Evolutionary conservation across 768 basidiomycete genomes (phyloP).

Genomic region (Boletellus emodensis): DNA sequence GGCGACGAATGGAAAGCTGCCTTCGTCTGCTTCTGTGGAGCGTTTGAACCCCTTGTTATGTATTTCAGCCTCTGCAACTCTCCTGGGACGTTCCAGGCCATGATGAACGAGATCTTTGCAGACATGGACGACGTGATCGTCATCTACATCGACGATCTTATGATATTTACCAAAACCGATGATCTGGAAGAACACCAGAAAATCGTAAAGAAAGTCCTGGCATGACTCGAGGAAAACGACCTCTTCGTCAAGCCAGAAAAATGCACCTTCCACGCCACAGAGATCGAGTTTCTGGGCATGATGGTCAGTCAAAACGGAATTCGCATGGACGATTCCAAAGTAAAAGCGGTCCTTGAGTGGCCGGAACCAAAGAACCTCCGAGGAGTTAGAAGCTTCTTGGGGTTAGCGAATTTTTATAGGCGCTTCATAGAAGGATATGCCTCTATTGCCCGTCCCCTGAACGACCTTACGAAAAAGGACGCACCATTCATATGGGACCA

Average conservation of each 20-base stretch:
- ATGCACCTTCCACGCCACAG: conserved; percentile 27
- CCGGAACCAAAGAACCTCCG: conserved; percentile 16
- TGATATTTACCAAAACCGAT: background rate
- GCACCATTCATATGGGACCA: no score
- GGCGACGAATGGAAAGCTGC: background rate
- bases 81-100: background rate
- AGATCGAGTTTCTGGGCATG: conserved; percentile 32
- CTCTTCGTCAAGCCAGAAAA: conserved; percentile 38
- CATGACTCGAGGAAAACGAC: conserved; percentile 25
- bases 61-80: background rate
- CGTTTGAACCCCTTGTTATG: background rate
- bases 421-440: conserved; percentile 9
- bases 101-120: no score
- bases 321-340: conserved; percentile 33
- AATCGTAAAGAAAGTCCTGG: conserved; percentile 11
- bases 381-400: conserved; percentile 26
- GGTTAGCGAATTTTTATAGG: conserved; percentile 31
- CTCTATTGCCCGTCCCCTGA: background rate
- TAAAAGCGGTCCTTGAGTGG: conserved; percentile 30
- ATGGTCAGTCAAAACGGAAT: conserved; percentile 21
- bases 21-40: background rate
- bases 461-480: background rate
- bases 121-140: background rate
- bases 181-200: background rate
- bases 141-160: background rate